These are phyloP conservation scores for Scutellaria barbata DNA, from an alignment of 257 asterid species.

Conservation along the genomic window DNA sequence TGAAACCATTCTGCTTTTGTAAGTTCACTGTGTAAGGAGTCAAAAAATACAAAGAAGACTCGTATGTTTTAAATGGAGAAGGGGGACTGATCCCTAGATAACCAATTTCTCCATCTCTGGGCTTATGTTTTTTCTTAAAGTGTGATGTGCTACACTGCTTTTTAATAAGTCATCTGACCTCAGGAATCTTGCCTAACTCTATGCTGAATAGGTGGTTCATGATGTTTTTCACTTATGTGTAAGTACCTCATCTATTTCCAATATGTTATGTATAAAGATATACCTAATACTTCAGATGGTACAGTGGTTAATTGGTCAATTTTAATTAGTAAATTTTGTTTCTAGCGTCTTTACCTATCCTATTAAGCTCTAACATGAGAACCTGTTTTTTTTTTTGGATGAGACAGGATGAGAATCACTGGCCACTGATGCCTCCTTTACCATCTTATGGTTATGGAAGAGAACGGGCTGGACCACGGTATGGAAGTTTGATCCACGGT, in stretches of 20 bases:
- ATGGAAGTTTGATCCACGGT: constrained; percentile 95
- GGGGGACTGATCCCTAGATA: not conserved
- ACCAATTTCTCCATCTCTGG: constrained; percentile 8
- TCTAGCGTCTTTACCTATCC: not conserved
- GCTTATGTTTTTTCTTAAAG: not conserved
- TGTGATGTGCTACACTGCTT: not conserved
- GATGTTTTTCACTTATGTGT: not conserved
- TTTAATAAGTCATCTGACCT: not conserved
- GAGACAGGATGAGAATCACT: constrained; percentile 72
- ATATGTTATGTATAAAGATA: constrained; percentile 5
- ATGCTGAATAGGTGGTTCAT: too few relatives aligned
- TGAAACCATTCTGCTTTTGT: constrained; percentile 12
- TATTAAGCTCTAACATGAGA: not conserved
- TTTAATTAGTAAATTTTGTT: not conserved
- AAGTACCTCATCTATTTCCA: not conserved
- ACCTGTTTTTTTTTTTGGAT: constrained; percentile 31
- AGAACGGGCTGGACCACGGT: constrained; percentile 82
- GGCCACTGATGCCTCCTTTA: constrained; percentile 96
- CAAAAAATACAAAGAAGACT: too few relatives aligned
- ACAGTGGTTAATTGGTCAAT: not conserved
- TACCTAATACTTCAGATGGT: not conserved
- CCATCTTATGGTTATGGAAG: constrained; percentile 95
- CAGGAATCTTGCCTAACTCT: too few relatives aligned
- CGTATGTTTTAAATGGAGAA: too few relatives aligned
- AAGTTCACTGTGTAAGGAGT: not conserved